Base-by-base conservation (phyloP, 176 grass and related monocot genomes). In the Triticum dicoccoides region DNA sequence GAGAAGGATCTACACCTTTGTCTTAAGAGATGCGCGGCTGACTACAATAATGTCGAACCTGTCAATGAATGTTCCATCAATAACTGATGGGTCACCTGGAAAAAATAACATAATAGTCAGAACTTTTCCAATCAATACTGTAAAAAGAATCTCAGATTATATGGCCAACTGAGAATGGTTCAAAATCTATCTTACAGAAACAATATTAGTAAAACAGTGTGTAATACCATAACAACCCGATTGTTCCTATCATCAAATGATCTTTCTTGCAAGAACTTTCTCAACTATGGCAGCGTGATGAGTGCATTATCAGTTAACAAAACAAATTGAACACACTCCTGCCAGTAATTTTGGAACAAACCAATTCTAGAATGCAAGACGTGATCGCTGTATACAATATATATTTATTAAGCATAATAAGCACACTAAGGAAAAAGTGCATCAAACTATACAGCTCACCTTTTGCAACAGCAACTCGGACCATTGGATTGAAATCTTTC, bases 401-500 rank as follows among this genome's bases (percentile, higher is more conserved):
- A 68, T 27, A 61, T 3, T 68, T 69, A 20, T 61, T 3, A 59
- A 17, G 10, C 11, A 62, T 38, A 81, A 81, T 49, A 65, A n/a
- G 5, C 1, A 87, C 91, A 84, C 17, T 25, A 84, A 77, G 52
- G 52, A 18, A 74, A 87, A 56, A 8, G n/a, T 61, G 73, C 14
- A 74, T 61, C 5, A 74, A 54, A 71, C 8, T 80, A 20, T 15
- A n/a, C 24, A 69, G 23, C 78, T 78, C 45, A 99, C 97, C 97
- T 82, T 94, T 92, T 91, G 89, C 72, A 0, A 82, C 65, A 69
- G 66, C 80, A 88, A 96, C 97, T 80, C 72, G 69, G 68, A 96
- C 97, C 97, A 99, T 99, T 62, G 90, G 94, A 90, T 97, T 97
- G 90, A 99, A 97, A 88, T 94, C 94, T 86, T 87, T 92, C 20